Base-by-base conservation (phyloP, 1,284 basidiomycete species). In the Inonotus obliquus region DNA sequence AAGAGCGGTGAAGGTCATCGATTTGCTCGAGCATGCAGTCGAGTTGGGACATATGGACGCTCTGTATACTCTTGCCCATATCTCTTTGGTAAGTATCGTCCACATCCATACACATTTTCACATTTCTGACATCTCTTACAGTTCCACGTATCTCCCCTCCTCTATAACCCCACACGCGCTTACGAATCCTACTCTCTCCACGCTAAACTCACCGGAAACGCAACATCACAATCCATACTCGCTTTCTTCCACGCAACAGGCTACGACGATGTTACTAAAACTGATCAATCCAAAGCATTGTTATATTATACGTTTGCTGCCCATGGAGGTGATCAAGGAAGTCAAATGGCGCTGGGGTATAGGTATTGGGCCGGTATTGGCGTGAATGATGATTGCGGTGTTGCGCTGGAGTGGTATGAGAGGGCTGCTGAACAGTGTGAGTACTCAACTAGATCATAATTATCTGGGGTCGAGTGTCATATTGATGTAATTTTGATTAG, bases 321-420 rank as follows among this genome's bases (percentile, higher is more conserved):
- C 1, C 86, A 94, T 59, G 89, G 90, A 17, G 92, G 91, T 0
- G 83, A 96, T 74, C 85, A 87, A 66, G 87, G 91, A 4, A 91
- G 96, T 0, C 90, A 96, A 72, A 95, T 96, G 91, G 86, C 94
- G 0, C 79, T 99, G 41, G 97, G 89, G 0, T 98, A 96, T 73
- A 84, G 95, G n/a, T 89, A 96, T 71, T 97, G 93, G 91, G 89
- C 89, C 27, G 97, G 97, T 0, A 96, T 99, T 63, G 93, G 95
- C 5, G 89, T 92, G 0, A 79, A 87, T 57, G 94, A 97, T 71
- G 87, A 89, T 68, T 98, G 96, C 72, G 79, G 85, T 69, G 78
- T 83, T 5, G 91, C 95, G 2, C 75, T 94, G 51, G 82, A 85
- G 25, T 97, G 92, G 87, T 98, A 97, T 72, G 90, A 93, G 69